A percentile compares a stretch with the other conserved stretches of the same genome.
phyloP scores from a whole-genome alignment of 768 basidiomycete species.

The Leccinum barrowsii region DNA sequence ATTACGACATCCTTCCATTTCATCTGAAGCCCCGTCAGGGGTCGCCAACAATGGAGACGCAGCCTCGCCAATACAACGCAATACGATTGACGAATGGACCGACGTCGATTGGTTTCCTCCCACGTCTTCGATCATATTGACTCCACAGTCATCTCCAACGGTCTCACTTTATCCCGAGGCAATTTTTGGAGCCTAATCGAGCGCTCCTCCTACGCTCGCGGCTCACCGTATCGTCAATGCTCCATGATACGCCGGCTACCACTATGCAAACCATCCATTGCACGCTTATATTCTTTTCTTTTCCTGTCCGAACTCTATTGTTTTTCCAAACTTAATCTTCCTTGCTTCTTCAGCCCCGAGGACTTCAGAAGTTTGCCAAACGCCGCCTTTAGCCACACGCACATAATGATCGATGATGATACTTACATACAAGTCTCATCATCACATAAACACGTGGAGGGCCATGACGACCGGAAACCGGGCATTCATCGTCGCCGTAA shows the following conservation, averaged over 20 bases:
- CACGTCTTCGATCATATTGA: not conserved
- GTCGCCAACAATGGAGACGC: not conserved
- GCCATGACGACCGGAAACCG: not conserved
- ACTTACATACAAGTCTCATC: not conserved
- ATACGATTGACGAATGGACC: not conserved
- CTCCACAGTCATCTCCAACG: not conserved
- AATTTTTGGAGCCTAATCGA: not conserved
- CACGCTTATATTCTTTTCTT: not conserved
- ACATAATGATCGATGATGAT: not conserved
- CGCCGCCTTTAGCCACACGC: not conserved
- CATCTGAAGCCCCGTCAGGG: not conserved
- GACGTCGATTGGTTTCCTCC: not conserved
- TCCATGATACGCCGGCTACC: not conserved
- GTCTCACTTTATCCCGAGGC: not conserved
- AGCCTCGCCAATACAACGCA: not conserved
- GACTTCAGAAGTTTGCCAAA: not conserved
- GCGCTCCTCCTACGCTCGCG: not conserved
- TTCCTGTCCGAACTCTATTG: not conserved
- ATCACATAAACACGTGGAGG: not conserved
- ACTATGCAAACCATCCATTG: not conserved
- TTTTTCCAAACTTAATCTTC: not conserved
- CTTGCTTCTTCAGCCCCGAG: not conserved
- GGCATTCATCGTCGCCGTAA: not conserved
- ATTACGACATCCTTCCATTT: not conserved
- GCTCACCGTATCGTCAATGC: not conserved